Conservation (phyloP, 352 stramenopile species). For the Globisporangium middletonii region DNA sequence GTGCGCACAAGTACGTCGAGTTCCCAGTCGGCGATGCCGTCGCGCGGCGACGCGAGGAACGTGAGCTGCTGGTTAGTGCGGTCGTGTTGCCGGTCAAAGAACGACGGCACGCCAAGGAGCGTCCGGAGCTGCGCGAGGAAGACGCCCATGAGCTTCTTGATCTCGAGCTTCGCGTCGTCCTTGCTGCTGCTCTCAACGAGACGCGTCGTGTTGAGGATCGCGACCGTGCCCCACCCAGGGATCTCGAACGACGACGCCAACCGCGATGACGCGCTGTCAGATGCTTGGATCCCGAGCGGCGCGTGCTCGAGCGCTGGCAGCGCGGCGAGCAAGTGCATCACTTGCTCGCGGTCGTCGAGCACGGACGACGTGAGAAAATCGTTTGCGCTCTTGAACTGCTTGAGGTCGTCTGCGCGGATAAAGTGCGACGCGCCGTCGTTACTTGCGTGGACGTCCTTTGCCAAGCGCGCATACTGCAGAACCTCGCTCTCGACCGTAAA, state of each 20-base stretch:
- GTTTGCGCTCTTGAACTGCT: constrained; percentile 79
- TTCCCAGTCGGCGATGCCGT: constrained; percentile 72
- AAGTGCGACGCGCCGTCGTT: constrained; percentile 28
- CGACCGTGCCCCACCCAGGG: constrained; percentile 57
- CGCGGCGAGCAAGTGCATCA: constrained; percentile 75
- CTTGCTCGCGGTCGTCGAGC: constrained; percentile 62
- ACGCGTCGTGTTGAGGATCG: constrained; percentile 38
- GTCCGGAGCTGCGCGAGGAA: constrained; percentile 63
- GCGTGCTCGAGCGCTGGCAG: constrained; percentile 40
- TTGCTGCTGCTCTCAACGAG: constrained; percentile 1
- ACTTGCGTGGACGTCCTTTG: constrained; percentile 38
- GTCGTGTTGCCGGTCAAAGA: constrained; percentile 30
- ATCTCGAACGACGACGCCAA: constrained; percentile 62
- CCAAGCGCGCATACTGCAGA: constrained; percentile 61
- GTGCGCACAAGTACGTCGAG: constrained; percentile 44
- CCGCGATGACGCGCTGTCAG: constrained; percentile 3
- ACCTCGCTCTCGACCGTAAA: constrained; percentile 69
- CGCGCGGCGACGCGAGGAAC: constrained; percentile 42
- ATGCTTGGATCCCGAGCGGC: constrained; percentile 46
- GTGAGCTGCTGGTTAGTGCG: constrained; percentile 15
- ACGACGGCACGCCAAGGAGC: constrained; percentile 52
- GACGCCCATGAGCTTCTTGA: constrained; percentile 58
- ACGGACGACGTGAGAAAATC: constrained; percentile 63
- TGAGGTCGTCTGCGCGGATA: constrained; percentile 53
- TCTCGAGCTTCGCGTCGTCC: constrained; percentile 12